Percentiles rank a stretch among this genome's conserved stretches.
Evolutionary conservation across 495 filamentous ascomycete genomes (phyloP).

Genomic region (Podospora pseudoanserina): DNA sequence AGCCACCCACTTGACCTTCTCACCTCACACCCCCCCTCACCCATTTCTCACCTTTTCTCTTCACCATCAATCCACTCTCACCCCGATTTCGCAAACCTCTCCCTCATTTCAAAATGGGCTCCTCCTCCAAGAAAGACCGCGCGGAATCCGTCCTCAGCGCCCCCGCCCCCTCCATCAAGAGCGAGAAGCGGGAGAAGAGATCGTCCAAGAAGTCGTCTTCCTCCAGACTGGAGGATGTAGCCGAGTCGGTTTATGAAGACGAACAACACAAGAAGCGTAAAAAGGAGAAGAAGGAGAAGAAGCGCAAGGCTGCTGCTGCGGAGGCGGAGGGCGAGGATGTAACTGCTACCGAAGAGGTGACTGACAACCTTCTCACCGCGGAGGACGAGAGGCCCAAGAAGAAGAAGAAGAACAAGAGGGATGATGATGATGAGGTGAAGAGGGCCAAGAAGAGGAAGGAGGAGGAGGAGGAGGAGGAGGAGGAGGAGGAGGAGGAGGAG

Average conservation of each 20-base stretch:
- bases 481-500: constrained; percentile 10
- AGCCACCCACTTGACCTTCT: background rate
- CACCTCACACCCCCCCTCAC: background rate
- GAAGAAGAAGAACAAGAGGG: constrained; percentile 31
- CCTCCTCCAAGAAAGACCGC: background rate
- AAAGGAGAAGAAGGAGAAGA: constrained; percentile 26
- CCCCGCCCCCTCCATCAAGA: constrained; percentile 4
- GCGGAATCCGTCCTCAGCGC: background rate
- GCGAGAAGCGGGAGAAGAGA: constrained; percentile 28
- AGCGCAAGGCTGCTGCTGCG: constrained; percentile 21
- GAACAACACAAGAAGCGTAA: constrained; percentile 7
- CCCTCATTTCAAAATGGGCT: background rate
- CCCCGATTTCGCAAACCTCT: background rate
- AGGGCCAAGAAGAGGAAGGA: constrained; percentile 19
- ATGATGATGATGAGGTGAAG: constrained; percentile 27
- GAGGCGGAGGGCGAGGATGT: constrained; percentile 19
- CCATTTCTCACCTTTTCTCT: background rate
- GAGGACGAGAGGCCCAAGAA: constrained; percentile 31
- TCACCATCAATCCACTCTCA: background rate
- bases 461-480: constrained; percentile 19
- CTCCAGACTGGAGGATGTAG: background rate
- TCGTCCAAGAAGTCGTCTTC: constrained; percentile 5
- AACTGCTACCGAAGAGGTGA: background rate
- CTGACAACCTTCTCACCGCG: constrained; percentile 14
- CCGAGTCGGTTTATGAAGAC: too few species aligned